Percentiles rank a stretch among this genome's conserved stretches.
Evolutionary conservation across 768 basidiomycete genomes (phyloP).

Genomic region (Tubosaeta sp.): DNA sequence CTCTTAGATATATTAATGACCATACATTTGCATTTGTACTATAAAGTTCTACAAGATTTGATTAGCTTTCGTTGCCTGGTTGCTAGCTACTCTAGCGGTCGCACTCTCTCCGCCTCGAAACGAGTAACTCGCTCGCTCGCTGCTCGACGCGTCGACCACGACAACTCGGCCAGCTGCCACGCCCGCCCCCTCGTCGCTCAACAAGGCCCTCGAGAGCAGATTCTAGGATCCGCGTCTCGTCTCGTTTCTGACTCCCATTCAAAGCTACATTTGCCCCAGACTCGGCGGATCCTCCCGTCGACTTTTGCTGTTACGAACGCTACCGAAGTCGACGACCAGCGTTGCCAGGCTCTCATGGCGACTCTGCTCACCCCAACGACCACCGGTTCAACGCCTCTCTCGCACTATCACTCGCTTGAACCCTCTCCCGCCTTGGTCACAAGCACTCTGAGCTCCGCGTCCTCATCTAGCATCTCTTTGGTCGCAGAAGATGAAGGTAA

Average conservation of each 20-base stretch:
- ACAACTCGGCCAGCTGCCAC: background rate
- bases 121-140: slow-evolving; percentile 4
- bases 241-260: slow-evolving; percentile 37
- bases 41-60: background rate
- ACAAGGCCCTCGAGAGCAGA: slow-evolving; percentile 3
- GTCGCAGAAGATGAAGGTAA: slow-evolving; percentile 63
- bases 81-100: slow-evolving; percentile 20
- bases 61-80: slow-evolving; percentile 4
- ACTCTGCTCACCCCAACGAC: slow-evolving; percentile 22
- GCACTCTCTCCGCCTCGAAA: slow-evolving; percentile 3
- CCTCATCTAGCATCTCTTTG: slow-evolving; percentile 52
- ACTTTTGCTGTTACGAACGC: slow-evolving; percentile 1
- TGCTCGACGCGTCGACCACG: slow-evolving; percentile 13
- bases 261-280: slow-evolving; percentile 40
- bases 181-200: background rate
- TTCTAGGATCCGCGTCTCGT: slow-evolving; percentile 47
- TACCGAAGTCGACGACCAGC: slow-evolving; percentile 1
- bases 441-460: slow-evolving; percentile 23
- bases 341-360: slow-evolving; percentile 16
- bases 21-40: slow-evolving; percentile 1
- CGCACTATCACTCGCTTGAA: slow-evolving; percentile 30
- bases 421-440: slow-evolving; percentile 24
- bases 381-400: slow-evolving; percentile 30
- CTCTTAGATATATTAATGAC: background rate
- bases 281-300: slow-evolving; percentile 51